phyloP scores from a whole-genome alignment of 192 early-diverging fungal species.

The Funneliformis geosporum region DNA sequence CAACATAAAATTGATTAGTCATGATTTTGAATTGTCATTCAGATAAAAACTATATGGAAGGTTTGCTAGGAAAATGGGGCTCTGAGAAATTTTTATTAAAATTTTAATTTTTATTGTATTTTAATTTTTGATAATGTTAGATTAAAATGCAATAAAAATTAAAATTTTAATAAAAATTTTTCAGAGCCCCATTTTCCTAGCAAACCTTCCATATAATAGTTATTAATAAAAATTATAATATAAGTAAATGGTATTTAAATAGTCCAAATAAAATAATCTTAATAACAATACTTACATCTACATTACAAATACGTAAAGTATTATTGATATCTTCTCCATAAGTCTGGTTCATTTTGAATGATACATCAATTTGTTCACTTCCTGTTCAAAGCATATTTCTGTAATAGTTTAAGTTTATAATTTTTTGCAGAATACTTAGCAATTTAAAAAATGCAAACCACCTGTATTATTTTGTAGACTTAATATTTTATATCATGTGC shows the following conservation, averaged over 20 bases:
- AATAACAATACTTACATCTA: constrained; percentile 64
- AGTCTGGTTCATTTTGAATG: constrained; percentile 86
- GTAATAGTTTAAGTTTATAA: constrained; percentile 10
- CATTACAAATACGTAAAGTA: constrained; percentile 86
- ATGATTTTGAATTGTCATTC: constrained; percentile 58
- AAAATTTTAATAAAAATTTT: too few relatives aligned
- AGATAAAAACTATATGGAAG: too few relatives aligned
- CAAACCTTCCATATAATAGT: constrained; percentile 97
- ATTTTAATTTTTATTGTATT: too few relatives aligned
- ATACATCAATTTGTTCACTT: constrained; percentile 96
- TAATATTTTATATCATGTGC: too few relatives aligned
- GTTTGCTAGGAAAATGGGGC: too few relatives aligned
- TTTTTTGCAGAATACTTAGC: background rate
- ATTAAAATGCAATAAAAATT: too few relatives aligned
- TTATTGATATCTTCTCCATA: constrained; percentile 81
- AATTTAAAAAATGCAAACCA: constrained; percentile 32
- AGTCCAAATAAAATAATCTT: constrained; percentile 8
- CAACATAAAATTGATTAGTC: constrained; percentile 76
- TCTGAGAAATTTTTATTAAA: too few relatives aligned
- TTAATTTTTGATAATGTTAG: too few relatives aligned
- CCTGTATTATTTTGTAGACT: constrained; percentile 91
- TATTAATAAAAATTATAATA: constrained; percentile 33
- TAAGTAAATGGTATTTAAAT: background rate
- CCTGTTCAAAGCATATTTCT: constrained; percentile 49
- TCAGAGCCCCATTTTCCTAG: too few relatives aligned